Conservation (phyloP, 345 rosid genomes). For the Anastatica hierochuntica region DNA sequence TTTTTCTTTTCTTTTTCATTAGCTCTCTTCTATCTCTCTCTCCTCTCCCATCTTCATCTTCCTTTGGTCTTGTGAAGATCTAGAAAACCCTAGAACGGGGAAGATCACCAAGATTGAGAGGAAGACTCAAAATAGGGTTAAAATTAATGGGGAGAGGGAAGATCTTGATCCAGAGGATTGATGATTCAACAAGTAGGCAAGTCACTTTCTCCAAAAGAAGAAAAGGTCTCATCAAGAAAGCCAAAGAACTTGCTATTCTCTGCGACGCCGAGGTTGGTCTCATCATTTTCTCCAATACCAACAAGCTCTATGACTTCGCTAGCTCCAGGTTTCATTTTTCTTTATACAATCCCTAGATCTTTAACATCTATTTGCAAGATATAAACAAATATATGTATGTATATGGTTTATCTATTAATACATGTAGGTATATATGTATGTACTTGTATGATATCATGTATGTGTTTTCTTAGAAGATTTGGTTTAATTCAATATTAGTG, state of each 20-base stretch:
- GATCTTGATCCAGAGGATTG: constrained; percentile 62
- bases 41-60: constrained; percentile 13
- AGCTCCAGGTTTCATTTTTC: constrained; percentile 38
- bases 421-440: background rate
- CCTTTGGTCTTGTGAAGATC: constrained; percentile 13
- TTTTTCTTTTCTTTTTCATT: too few relatives aligned
- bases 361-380: background rate
- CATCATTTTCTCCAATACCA: constrained; percentile 48
- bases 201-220: constrained; percentile 73
- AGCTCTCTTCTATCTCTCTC: constrained; percentile 14
- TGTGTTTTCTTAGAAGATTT: background rate
- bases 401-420: background rate
- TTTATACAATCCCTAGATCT: background rate
- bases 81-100: constrained; percentile 24
- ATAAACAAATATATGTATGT: background rate
- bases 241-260: constrained; percentile 58
- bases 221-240: constrained; percentile 67
- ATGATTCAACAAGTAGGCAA: constrained; percentile 60
- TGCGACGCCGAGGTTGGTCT: constrained; percentile 69
- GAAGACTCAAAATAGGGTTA: background rate
- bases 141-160: constrained; percentile 67
- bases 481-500: background rate
- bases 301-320: constrained; percentile 60
- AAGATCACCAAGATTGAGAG: background rate
- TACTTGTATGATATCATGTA: background rate